Evolutionary conservation across 2,329 filamentous ascomycete genomes (phyloP), one percentile per base, ranked within the genome.

Genomic region (Penicillium sp.): DNA sequence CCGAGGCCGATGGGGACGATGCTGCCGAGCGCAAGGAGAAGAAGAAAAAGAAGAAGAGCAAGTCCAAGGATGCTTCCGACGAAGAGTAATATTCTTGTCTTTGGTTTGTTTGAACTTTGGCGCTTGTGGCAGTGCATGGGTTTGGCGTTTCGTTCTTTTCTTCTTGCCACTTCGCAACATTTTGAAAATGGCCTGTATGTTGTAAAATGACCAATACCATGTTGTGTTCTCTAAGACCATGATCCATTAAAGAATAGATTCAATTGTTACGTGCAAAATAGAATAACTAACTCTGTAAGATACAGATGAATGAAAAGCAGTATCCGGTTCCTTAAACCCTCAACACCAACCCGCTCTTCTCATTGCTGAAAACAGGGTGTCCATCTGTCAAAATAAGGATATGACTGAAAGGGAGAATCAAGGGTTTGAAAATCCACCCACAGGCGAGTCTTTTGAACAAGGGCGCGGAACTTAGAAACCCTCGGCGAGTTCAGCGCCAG

Each of bases 11-110:
- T 39, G 58, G 56, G 36, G 60, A 62, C 57, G 64, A 70, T 50
- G 56, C 57, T 25, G 63, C 61, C 49, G 69, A 81, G 63, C 84
- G 82, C 75, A 85, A 85, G 75, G 79, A 81, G 64, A 84, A 83
- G 76, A 85, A 83, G 75, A 76, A 75, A 63, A 74, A 72, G 56
- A 74, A 69, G 60, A 72, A 73, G 63, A 69, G 66, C 63, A 71
- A 70, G 60, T 68, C 65, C 46, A 68, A 69, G 61, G 61, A 64
- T 30, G 60, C 48, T 11, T 64, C 63, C 50, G 64, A 66, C 41
- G 59, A 64, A 42, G 63, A 61, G 55, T 68, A 53, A 58, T 46
- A 44, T 49, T 30, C 48, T 51, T 46, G 41, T 52, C 57, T 56
- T 56, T 50, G 42, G 47, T 59, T 54, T 58, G 53, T 56, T 58